Base-by-base conservation (phyloP, 1,284 basidiomycete genomes). In the Serendipita sp. region DNA sequence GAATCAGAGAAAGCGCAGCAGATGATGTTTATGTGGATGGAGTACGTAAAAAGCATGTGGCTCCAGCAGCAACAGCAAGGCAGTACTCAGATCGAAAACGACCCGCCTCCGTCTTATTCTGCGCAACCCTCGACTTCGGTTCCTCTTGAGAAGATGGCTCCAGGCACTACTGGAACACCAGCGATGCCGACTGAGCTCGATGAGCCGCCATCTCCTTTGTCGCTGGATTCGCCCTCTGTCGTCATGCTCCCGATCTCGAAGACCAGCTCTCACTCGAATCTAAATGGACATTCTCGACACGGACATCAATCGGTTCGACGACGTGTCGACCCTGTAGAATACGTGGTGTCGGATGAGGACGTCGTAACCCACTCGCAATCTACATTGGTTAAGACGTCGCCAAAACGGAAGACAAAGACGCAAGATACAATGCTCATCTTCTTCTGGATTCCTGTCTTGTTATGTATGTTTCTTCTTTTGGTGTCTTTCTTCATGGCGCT, bases 401-500 rank as follows among this genome's bases (percentile, higher is more conserved):
- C 34, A 32, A 26, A 29, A 35, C 53, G 53, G 34, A 34, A 26
- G 32, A 34, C 53, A 29, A 58, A 58, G 53, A 58, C 17, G 34
- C 53, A 32, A n/a, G 53, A 58, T 34, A 58, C 53, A 10, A 58
- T 58, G 53, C 53, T 58, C 53, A 58, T 58, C 32, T 58, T 30
- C 29, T 58, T 58, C 53, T 58, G 53, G 53, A 58, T 58, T 8
- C 53, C 53, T 8, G 53, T 58, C n/a, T 32, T 58, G 17, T n/a
- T 58, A 8, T 26, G 53, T 58, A 58, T 6, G 53, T 30, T 35
- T 32, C 22, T 34, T 34, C 53, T 35, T 30, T 26, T n/a, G 10
- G 15, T 58, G 32, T 34, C 15, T 22, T 30, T n/a, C 10, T 30
- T 35, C 10, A 10, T 49, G n/a, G 5, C 45, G n/a, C 45, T n/a